Conservation (phyloP, 2,329 filamentous ascomycete genomes). For the Pestalotiopsis sp. region DNA sequence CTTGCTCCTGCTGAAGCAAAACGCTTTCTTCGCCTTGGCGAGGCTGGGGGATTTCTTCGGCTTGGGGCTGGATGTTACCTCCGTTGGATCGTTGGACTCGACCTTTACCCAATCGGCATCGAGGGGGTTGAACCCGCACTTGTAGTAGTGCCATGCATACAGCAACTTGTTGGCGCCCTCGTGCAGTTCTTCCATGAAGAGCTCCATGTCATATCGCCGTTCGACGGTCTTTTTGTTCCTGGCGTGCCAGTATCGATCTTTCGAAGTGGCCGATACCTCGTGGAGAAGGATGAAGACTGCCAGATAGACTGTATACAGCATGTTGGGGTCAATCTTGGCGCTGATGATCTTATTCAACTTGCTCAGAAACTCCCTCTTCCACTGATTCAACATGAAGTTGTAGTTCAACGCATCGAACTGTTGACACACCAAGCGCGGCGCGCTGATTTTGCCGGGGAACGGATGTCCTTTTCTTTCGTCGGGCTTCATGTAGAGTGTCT, state of each 20-base stretch:
- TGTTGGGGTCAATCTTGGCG: slow-evolving; percentile 24
- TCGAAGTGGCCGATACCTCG: slow-evolving; percentile 41
- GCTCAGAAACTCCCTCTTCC: slow-evolving; percentile 28
- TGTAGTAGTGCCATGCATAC: slow-evolving; percentile 55
- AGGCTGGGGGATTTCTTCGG: no score
- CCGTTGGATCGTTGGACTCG: slow-evolving; percentile 17
- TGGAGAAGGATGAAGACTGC: slow-evolving; percentile 35
- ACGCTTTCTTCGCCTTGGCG: no score
- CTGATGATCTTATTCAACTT: slow-evolving; percentile 30
- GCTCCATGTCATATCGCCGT: slow-evolving; percentile 40
- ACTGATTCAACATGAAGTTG: slow-evolving; percentile 22
- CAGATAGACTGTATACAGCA: slow-evolving; percentile 33
- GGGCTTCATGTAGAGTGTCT: slow-evolving; percentile 43
- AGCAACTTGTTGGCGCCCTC: slow-evolving; percentile 49
- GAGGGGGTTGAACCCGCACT: slow-evolving; percentile 36
- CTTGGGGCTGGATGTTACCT: neutral
- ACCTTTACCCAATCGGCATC: slow-evolving; percentile 29
- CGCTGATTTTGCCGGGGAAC: slow-evolving; percentile 36
- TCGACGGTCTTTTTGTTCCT: slow-evolving; percentile 35
- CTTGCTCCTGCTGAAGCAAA: no score
- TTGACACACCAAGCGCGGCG: slow-evolving; percentile 33
- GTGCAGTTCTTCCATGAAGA: slow-evolving; percentile 47
- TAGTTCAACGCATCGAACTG: slow-evolving; percentile 34
- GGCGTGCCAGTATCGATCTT: slow-evolving; percentile 47
- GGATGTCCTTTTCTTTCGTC: slow-evolving; percentile 41